Evolutionary conservation across 257 asterid species (phyloP).

Genomic region (Thymus mandschuricus): DNA sequence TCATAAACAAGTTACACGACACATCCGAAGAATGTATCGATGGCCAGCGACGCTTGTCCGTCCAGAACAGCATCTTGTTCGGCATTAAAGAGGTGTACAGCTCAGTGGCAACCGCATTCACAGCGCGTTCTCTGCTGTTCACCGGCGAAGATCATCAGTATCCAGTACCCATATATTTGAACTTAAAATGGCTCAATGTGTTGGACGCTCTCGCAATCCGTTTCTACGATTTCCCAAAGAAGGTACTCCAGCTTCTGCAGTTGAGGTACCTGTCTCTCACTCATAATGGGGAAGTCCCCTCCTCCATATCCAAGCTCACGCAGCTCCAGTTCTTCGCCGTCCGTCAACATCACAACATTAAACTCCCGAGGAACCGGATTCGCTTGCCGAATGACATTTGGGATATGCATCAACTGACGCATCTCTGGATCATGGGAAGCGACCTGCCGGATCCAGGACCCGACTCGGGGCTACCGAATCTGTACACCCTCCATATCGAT

Average conservation of each 20-base stretch:
- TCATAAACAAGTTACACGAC: not conserved
- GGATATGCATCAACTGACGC: not conserved
- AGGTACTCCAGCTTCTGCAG: not conserved
- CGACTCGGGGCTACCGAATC: not conserved
- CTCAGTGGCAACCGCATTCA: not conserved
- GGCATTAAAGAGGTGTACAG: not conserved
- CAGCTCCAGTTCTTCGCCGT: not conserved
- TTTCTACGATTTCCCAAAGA: not conserved
- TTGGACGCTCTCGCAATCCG: conserved; percentile 1
- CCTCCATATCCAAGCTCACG: not conserved
- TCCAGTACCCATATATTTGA: not conserved
- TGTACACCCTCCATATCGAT: not conserved
- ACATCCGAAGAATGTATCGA: not conserved
- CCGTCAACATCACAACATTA: not conserved
- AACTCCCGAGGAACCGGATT: not conserved
- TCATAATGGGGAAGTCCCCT: not conserved
- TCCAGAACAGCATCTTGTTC: not conserved
- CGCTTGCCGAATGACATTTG: too few species aligned
- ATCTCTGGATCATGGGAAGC: not conserved
- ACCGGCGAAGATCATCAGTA: not conserved
- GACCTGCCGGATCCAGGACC: not conserved
- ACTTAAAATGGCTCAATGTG: not conserved
- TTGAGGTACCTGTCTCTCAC: not conserved
- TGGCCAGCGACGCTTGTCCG: not conserved
- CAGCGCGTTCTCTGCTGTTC: not conserved